Evolutionary conservation across 345 rosid species (phyloP), one percentile per base, ranked within the genome.

Genomic region (Eutrema heterophyllum): DNA sequence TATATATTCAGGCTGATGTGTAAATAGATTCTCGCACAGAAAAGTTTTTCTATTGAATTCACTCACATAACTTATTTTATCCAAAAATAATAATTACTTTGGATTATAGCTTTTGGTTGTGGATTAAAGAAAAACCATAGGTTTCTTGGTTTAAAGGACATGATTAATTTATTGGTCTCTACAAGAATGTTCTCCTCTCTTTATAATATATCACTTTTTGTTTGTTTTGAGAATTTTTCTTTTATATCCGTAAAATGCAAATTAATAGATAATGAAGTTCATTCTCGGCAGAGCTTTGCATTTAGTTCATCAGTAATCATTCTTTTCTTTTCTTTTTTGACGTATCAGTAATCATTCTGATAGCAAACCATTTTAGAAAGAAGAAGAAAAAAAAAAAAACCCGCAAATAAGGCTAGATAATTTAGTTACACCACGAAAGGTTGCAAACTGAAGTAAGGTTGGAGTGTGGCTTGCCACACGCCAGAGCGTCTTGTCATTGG

Each of bases 1-100:
- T 44, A 51, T 70, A 64, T 32, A 56, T 71, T 64, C 72, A 40
- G 64, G 76, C 67, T 77, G 80, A 77, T 57, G 76, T 77, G 76
- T 70, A 77, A 57, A 56, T 64, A 70, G 49, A 76, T 76, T 68
- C 74, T 60, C 40, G 9, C 62, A 52, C 32, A 11, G 0, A 44
- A 54, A 11, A 36, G 24, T 15, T 30, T 65, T 38, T 10, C 7
- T 58, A 24, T 67, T 40, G 67, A 43, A 60, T n/a, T n/a, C n/a
- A n/a, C 69, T 56, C 66, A 36, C 9, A 5, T 53, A 32, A 18
- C 33, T 27, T 35, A 13, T 16, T 40, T 66, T 48, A 11, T 33
- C 11, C 30, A 11, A 16, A 65, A 65, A 36, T 18, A 32, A 64
- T 33, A 64, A 35, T 35, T 38, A 54, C 38, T 55, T 73, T 54